phyloP scores from a whole-genome alignment of 768 basidiomycete species.

The Pisolithus marmoratus region DNA sequence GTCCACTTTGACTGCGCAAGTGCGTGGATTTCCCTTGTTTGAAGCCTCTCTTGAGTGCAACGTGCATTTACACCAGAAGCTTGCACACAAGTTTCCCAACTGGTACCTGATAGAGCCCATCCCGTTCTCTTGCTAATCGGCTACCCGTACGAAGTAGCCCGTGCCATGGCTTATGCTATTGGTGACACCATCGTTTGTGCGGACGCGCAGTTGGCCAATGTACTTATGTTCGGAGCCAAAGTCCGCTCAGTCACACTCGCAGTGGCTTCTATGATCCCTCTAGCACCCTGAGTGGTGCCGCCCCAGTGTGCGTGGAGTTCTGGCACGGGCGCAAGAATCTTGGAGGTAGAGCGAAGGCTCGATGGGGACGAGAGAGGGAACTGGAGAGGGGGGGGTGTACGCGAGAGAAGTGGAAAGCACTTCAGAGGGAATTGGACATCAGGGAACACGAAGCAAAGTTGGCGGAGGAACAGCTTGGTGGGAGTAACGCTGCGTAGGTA shows the following conservation, averaged over 20 bases:
- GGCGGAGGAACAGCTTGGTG: conserved; percentile 77
- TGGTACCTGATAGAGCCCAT: conserved; percentile 77
- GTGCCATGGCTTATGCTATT: conserved; percentile 92
- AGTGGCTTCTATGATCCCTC: conserved; percentile 93
- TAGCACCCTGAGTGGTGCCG: conserved; percentile 88
- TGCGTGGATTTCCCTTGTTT: conserved; percentile 13
- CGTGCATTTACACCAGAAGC: conserved; percentile 49
- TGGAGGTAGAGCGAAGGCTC: conserved; percentile 59
- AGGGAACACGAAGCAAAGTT: conserved; percentile 83
- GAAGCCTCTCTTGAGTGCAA: neutral
- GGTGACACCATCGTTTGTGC: conserved; percentile 89
- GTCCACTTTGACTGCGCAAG: conserved; percentile 47
- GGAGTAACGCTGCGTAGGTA: conserved; percentile 87
- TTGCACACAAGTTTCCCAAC: conserved; percentile 59
- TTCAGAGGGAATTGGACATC: conserved; percentile 73
- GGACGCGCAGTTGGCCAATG: conserved; percentile 80
- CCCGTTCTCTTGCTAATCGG: conserved; percentile 87
- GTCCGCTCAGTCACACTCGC: conserved; percentile 88
- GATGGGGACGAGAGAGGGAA: conserved; percentile 36
- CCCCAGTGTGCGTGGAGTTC: conserved; percentile 64
- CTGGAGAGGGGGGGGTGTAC: conserved; percentile 53
- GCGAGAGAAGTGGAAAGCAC: conserved; percentile 55
- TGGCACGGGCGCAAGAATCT: conserved; percentile 83
- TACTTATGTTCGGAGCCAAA: conserved; percentile 69
- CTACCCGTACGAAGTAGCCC: conserved; percentile 73